Evolutionary conservation across 352 stramenopile genomes (phyloP), one percentile per base, ranked within the genome.

Genomic region (Phytopythium vexans): DNA sequence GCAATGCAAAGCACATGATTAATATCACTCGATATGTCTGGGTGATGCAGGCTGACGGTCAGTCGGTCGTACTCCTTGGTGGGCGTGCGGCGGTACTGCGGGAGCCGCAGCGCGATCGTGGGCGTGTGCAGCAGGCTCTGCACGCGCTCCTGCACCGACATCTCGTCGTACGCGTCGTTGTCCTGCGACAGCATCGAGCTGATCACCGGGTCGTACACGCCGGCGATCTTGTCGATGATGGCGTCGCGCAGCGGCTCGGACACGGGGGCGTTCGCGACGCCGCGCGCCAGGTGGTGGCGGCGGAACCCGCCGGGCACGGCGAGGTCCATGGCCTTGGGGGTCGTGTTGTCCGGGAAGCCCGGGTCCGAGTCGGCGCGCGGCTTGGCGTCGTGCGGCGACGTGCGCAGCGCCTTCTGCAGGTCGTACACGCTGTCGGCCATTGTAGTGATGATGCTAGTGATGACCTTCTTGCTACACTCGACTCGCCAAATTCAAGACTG

Each of bases 161-260:
- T 76, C 52, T 88, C 74, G 52, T 91, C 81, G 60, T 83, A 93
- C 36, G 73, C 55, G 59, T 93, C 83, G 60, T 89, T 90, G 67
- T 91, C 82, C 47, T 93, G 83, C 46, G 78, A 87, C 33, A 93
- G 55, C 46, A 92, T 90, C 55, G 62, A 89, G 49, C 77, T 77
- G 50, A 93, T 93, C 52, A 93, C 89, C 36, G 81, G 81, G 49
- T 93, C 75, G 70, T 93, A 93, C 48, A 92, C 81, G 47, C 64
- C 76, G 48, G 78, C 72, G 48, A 93, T 88, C 40, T 74, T 71
- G 47, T 86, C 69, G 36, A 89, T 66, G 62, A 93, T 93, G 53
- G 86, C 70, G 42, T 86, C 60, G 32, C 81, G 78, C 41, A 91
- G 59, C 3, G 68, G 65, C 64, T 69, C 70, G 3, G 78, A 89